Conservation (phyloP, 2,329 filamentous ascomycete species). For the Pseudogymnoascus sp. region DNA sequence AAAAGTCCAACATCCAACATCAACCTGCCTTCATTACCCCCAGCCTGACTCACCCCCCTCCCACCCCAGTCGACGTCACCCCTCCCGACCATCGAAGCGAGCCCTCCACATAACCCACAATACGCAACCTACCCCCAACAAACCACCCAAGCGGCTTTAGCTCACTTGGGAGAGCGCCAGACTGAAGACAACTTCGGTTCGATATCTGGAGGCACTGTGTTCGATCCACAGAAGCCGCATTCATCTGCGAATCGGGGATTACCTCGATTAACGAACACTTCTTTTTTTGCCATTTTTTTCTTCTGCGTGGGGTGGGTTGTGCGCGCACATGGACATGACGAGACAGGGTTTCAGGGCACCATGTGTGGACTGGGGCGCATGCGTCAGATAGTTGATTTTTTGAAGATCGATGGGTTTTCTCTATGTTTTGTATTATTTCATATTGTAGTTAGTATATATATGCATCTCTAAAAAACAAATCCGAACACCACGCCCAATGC, state of each 20-base stretch:
- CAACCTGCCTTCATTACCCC: too few relatives aligned
- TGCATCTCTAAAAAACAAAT: constrained; percentile 11
- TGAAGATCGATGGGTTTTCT: not conserved
- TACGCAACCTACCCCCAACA: not conserved
- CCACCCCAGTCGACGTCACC: not conserved
- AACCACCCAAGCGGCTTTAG: constrained; percentile 16
- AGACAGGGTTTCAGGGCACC: too few relatives aligned
- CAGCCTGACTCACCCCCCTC: not conserved
- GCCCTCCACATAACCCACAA: constrained; percentile 3
- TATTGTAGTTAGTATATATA: not conserved
- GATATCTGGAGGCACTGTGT: constrained; percentile 18
- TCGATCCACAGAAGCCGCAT: constrained; percentile 19
- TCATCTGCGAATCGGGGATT: constrained; percentile 14
- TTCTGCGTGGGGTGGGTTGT: not conserved
- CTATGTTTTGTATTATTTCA: constrained; percentile 2
- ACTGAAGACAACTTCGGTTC: constrained; percentile 17
- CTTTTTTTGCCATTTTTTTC: constrained; percentile 11
- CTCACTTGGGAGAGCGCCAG: constrained; percentile 19
- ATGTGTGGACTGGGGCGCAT: too few relatives aligned
- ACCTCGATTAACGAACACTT: constrained; percentile 15
- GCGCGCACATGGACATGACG: not conserved
- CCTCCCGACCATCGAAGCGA: not conserved
- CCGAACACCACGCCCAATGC: constrained; percentile 2
- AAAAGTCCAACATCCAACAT: not conserved
- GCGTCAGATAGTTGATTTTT: too few relatives aligned